Evolutionary conservation across 2,329 filamentous ascomycete genomes (phyloP).

Genomic region (Cladophialophora bantiana): DNA sequence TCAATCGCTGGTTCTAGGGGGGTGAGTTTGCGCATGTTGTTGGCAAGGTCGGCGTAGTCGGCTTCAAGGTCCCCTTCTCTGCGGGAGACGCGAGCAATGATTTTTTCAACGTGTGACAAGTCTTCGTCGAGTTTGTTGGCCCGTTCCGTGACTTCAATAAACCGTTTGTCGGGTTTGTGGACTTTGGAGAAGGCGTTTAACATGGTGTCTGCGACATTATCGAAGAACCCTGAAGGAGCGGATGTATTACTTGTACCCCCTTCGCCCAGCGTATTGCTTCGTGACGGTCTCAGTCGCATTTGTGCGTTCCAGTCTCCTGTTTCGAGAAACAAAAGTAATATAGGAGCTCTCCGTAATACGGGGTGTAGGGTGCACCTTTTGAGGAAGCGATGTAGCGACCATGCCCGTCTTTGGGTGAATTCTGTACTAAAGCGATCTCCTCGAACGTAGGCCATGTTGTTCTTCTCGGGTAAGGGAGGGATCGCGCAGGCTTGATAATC

Average conservation of each 20-base stretch:
- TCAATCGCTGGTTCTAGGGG: constrained; percentile 88
- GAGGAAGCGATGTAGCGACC: constrained; percentile 91
- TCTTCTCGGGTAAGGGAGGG: constrained; percentile 94
- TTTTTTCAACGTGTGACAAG: constrained; percentile 89
- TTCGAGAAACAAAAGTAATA: constrained; percentile 90
- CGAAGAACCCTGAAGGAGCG: constrained; percentile 74
- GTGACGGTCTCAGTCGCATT: constrained; percentile 78
- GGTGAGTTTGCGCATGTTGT: constrained; percentile 93
- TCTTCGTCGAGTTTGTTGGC: constrained; percentile 95
- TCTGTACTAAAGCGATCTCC: constrained; percentile 94
- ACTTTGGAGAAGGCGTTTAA: constrained; percentile 97
- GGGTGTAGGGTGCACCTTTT: constrained; percentile 86
- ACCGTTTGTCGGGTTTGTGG: constrained; percentile 91
- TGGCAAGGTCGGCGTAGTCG: constrained; percentile 87
- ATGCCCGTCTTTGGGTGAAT: constrained; percentile 86
- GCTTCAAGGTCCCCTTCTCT: constrained; percentile 85
- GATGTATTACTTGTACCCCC: constrained; percentile 49
- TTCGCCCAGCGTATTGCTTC: constrained; percentile 62
- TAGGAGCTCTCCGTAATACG: constrained; percentile 78
- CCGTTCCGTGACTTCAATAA: constrained; percentile 91
- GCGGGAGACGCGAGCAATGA: constrained; percentile 87
- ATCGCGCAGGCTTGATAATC: constrained; percentile 93
- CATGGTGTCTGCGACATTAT: constrained; percentile 93
- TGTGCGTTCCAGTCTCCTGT: constrained; percentile 95
- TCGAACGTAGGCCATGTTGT: constrained; percentile 98